Evolutionary conservation across 805 yeast genomes (phyloP).

Genomic region (Torulaspora indica): DNA sequence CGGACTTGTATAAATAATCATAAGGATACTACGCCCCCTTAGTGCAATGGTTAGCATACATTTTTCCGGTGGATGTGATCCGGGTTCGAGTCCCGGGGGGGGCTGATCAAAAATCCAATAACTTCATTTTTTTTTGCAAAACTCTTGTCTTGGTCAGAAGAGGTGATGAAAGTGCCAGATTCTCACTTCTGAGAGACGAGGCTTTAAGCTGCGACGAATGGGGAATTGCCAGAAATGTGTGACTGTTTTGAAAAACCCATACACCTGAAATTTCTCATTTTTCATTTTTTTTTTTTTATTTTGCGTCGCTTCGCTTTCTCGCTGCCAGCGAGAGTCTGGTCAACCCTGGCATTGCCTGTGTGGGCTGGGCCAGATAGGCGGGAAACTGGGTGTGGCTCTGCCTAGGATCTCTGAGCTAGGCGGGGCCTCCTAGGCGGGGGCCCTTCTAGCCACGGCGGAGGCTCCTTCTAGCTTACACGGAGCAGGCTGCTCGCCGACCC

Average conservation of each 20-base stretch:
- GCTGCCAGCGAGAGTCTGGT: too few species aligned
- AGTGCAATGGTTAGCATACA: slow-evolving; percentile 52
- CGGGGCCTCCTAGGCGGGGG: too few species aligned
- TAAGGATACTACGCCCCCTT: slow-evolving; percentile 39
- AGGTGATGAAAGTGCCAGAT: too few species aligned
- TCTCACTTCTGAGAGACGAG: too few species aligned
- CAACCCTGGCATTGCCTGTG: too few species aligned
- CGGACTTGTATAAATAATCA: not conserved
- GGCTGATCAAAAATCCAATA: slow-evolving; percentile 31
- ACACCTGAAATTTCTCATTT: not conserved
- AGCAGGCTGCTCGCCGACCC: not conserved
- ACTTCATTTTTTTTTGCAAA: not conserved
- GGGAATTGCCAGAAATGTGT: not conserved
- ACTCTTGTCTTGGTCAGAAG: not conserved
- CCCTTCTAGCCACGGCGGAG: too few species aligned
- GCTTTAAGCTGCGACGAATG: not conserved
- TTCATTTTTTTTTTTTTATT: not conserved
- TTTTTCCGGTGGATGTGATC: slow-evolving; percentile 51
- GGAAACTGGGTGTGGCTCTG: not conserved
- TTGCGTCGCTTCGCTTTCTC: not conserved
- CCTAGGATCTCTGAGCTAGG: not conserved
- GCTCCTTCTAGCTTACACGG: not conserved
- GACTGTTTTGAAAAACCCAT: not conserved
- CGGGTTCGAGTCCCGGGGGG: slow-evolving; percentile 54
- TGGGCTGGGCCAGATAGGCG: not conserved